Evolutionary conservation across 805 yeast species (phyloP).

Genomic region (Yarrowia alimentaria): DNA sequence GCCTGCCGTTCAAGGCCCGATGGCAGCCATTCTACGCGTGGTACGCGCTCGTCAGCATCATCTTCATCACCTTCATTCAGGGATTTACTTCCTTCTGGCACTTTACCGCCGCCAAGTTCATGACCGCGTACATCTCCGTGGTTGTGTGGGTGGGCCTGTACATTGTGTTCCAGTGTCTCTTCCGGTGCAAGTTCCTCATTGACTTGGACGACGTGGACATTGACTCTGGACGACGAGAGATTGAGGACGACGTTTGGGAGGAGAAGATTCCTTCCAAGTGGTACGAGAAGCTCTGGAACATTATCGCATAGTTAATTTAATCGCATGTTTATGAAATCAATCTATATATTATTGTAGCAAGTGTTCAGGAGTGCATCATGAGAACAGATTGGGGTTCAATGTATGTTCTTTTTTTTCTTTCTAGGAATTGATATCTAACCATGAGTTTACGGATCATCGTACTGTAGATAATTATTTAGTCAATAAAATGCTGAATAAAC

Average conservation of each 20-base stretch:
- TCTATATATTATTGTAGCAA: too few relatives aligned
- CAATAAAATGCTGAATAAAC: too few relatives aligned
- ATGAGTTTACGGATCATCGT: too few relatives aligned
- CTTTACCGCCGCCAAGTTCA: conserved; percentile 56
- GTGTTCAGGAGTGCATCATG: too few relatives aligned
- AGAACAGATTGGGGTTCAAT: too few relatives aligned
- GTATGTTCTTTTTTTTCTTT: too few relatives aligned
- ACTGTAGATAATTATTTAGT: too few relatives aligned
- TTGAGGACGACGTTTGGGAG: conserved; percentile 60
- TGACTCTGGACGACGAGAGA: conserved; percentile 62
- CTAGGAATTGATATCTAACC: too few relatives aligned
- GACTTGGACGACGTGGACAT: conserved; percentile 56
- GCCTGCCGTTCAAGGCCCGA: conserved; percentile 71
- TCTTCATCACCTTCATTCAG: conserved; percentile 63
- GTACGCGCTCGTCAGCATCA: conserved; percentile 56
- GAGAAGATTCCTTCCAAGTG: conserved; percentile 32
- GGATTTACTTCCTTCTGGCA: conserved; percentile 65
- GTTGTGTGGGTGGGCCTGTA: conserved; percentile 57
- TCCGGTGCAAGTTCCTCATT: conserved; percentile 29
- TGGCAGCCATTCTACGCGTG: conserved; percentile 67
- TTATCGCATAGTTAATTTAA: conserved; percentile 17
- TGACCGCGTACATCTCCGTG: conserved; percentile 69
- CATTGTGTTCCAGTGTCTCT: conserved; percentile 44
- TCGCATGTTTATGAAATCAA: conserved; percentile 11
- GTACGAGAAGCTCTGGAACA: conserved; percentile 28